Percentiles rank a stretch among this genome's conserved stretches.
Conservation (phyloP, 805 yeast genomes). For the Candida germanica region DNA sequence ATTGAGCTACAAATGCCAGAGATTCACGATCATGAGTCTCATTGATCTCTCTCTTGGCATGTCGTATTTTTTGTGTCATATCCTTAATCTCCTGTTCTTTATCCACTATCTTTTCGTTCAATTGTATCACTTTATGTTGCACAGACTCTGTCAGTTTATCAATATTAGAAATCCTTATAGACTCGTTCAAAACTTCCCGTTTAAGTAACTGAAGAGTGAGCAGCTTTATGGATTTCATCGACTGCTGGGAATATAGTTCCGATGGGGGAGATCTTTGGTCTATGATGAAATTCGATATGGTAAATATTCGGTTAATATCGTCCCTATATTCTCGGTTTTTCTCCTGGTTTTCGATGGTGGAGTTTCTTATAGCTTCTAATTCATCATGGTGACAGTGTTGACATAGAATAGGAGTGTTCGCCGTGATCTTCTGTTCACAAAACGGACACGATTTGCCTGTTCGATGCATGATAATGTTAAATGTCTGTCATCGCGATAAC, state of each 20-base stretch:
- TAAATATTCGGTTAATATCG: conserved; percentile 27
- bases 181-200: conserved; percentile 18
- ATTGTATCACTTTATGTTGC: conserved; percentile 13
- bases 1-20: neutral
- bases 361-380: conserved; percentile 22
- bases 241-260: conserved; percentile 2
- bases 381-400: conserved; percentile 18
- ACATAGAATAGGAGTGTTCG: no score
- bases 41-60: neutral
- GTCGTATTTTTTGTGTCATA: neutral
- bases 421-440: no score
- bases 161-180: conserved; percentile 17
- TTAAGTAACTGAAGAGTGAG: conserved; percentile 31
- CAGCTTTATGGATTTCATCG: conserved; percentile 17
- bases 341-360: conserved; percentile 24
- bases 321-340: conserved; percentile 17
- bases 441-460: no score
- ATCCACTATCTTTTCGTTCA: conserved; percentile 13
- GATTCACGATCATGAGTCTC: neutral
- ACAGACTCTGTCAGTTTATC: conserved; percentile 8
- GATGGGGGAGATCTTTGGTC: conserved; percentile 6
- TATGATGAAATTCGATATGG: conserved; percentile 13
- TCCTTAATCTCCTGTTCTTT: conserved; percentile 8
- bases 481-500: no score
- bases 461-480: no score